phyloP scores from a whole-genome alignment of 768 basidiomycete genomes.

The Naganishia onofrii region DNA sequence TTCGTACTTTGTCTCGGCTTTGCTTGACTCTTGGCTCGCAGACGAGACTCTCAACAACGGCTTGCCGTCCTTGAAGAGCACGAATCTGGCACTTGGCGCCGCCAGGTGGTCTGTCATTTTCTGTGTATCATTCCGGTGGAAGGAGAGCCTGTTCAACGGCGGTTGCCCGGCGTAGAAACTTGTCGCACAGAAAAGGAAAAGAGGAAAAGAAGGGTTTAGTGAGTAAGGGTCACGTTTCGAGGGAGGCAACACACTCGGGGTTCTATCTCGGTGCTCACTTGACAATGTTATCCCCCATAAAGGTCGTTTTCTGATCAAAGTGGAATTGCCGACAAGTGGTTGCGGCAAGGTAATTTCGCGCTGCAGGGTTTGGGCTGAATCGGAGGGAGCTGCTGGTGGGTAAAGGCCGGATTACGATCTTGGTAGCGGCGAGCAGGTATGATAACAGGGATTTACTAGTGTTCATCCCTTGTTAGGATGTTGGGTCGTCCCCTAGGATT shows the following conservation, averaged over 20 bases:
- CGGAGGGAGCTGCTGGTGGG: background rate
- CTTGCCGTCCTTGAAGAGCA: conserved; percentile 59
- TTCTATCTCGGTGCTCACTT: conserved; percentile 39
- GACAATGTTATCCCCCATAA: conserved; percentile 52
- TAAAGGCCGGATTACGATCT: background rate
- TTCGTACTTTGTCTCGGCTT: background rate
- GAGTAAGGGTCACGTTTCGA: background rate
- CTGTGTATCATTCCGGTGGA: conserved; percentile 66
- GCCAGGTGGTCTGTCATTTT: conserved; percentile 72
- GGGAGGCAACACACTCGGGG: too few species aligned
- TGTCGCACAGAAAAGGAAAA: background rate
- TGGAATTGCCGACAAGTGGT: background rate
- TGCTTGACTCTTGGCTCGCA: background rate
- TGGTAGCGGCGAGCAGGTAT: background rate
- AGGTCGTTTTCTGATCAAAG: conserved; percentile 15
- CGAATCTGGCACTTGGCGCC: conserved; percentile 67
- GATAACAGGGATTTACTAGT: background rate
- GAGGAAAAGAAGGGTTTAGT: too few species aligned
- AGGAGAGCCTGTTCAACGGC: conserved; percentile 53
- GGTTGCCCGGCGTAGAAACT: conserved; percentile 53
- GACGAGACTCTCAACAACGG: conserved; percentile 11
- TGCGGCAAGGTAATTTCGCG: background rate
- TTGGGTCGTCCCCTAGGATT: too few species aligned
- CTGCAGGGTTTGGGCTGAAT: background rate
- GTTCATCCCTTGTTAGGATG: background rate